phyloP scores from a whole-genome alignment of 2,329 filamentous ascomycete species.

The Neonectria ditissima region DNA sequence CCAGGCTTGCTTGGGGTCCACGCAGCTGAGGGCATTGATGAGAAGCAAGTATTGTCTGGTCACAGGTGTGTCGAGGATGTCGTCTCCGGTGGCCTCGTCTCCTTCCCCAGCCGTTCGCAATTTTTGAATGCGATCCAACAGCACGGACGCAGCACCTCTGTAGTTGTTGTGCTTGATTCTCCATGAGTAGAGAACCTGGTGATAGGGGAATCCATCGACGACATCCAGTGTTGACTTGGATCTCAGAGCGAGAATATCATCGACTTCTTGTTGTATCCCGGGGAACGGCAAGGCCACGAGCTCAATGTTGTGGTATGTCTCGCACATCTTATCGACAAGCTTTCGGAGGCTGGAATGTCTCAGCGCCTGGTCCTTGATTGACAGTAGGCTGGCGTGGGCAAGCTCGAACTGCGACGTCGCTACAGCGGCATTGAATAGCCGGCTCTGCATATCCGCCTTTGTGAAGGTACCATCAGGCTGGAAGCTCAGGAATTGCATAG shows the following conservation, averaged over 20 bases:
- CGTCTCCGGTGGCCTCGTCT: conserved; percentile 65
- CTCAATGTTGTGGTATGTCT: conserved; percentile 72
- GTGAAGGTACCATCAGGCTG: conserved; percentile 54
- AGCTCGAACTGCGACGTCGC: conserved; percentile 83
- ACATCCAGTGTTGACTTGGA: conserved; percentile 78
- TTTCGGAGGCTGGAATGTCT: conserved; percentile 78
- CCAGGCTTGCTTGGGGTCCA: conserved; percentile 84
- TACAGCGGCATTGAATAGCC: conserved; percentile 85
- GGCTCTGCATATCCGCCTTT: conserved; percentile 80
- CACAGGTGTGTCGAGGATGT: conserved; percentile 71
- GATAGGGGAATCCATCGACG: conserved; percentile 78
- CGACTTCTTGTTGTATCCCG: conserved; percentile 80
- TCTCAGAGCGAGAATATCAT: conserved; percentile 79
- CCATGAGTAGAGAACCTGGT: conserved; percentile 92
- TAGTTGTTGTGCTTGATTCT: conserved; percentile 87
- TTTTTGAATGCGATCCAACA: conserved; percentile 73
- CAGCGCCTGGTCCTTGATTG: conserved; percentile 78
- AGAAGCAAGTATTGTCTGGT: conserved; percentile 87
- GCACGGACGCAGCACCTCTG: conserved; percentile 77
- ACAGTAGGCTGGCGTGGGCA: conserved; percentile 82
- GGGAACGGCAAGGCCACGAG: conserved; percentile 84
- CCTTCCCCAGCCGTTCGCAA: conserved; percentile 69
- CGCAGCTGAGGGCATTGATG: conserved; percentile 92
- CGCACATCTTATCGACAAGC: conserved; percentile 77
- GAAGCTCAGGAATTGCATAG: conserved; percentile 70